Conservation (phyloP, 176 grass and related monocot species). For the Oropetium thomaeum region DNA sequence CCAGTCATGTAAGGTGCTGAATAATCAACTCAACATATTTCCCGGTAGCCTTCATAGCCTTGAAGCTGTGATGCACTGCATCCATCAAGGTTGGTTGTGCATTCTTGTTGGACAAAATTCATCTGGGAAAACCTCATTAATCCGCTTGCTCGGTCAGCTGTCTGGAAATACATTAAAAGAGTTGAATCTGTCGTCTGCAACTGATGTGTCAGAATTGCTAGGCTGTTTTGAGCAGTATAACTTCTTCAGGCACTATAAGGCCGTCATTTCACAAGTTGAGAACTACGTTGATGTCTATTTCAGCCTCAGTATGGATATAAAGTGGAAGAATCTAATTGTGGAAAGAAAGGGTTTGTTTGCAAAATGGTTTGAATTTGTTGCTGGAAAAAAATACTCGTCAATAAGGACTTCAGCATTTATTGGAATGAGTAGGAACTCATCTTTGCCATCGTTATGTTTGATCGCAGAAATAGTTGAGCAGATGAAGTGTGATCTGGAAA, state of each 20-base stretch:
- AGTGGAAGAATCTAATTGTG: constrained; percentile 52
- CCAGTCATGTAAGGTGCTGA: constrained; percentile 52
- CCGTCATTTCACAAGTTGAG: constrained; percentile 62
- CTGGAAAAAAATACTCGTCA: constrained; percentile 49
- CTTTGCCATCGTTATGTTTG: constrained; percentile 47
- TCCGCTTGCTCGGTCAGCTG: constrained; percentile 81
- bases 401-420: constrained; percentile 34
- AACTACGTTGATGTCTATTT: constrained; percentile 81
- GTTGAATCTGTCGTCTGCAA: constrained; percentile 83
- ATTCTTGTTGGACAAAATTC: constrained; percentile 87
- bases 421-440: constrained; percentile 39
- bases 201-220: constrained; percentile 91
- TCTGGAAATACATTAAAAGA: constrained; percentile 84
- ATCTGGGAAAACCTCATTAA: constrained; percentile 90
- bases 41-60: constrained; percentile 64
- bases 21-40: constrained; percentile 67
- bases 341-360: constrained; percentile 63
- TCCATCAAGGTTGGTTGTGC: constrained; percentile 80
- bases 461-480: constrained; percentile 67
- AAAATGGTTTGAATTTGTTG: constrained; percentile 87
- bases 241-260: constrained; percentile 71
- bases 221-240: constrained; percentile 99
- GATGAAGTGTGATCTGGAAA: constrained; percentile 63
- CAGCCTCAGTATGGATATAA: constrained; percentile 49
- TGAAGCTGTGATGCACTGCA: constrained; percentile 77